Evolutionary conservation across 305 asterid genomes (phyloP).

Genomic region (Andrographis paniculata): DNA sequence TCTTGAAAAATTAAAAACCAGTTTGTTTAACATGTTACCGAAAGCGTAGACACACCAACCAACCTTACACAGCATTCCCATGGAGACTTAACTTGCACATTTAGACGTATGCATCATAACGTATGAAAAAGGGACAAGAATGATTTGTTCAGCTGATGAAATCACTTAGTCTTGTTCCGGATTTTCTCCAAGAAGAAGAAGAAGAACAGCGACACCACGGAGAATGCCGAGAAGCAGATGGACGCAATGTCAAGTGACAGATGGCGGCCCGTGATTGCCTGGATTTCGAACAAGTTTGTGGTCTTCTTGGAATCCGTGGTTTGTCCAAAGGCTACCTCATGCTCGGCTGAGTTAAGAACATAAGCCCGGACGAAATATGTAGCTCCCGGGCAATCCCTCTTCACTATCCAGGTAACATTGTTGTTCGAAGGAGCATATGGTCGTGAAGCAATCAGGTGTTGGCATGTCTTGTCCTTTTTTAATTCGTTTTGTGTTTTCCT

Average conservation of each 20-base stretch:
- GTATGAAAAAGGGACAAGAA: not conserved
- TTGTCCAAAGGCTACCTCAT: constrained; percentile 56
- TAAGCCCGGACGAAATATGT: constrained; percentile 56
- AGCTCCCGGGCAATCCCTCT: constrained; percentile 48
- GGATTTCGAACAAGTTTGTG: constrained; percentile 33
- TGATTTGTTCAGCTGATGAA: not conserved
- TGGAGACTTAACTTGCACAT: no score
- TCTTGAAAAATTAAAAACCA: no score
- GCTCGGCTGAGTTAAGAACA: constrained; percentile 25
- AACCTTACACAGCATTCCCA: no score
- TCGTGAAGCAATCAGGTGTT: constrained; percentile 29
- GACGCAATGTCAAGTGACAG: constrained; percentile 40
- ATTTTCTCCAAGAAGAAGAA: constrained; percentile 59
- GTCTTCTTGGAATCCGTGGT: constrained; percentile 31
- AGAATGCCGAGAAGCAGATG: constrained; percentile 56
- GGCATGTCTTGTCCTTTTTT: constrained; percentile 62
- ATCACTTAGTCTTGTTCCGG: constrained; percentile 5
- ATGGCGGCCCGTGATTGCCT: constrained; percentile 49
- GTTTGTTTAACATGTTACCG: no score
- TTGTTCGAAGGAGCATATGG: constrained; percentile 35
- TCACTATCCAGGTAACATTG: constrained; percentile 24
- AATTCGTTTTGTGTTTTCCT: constrained; percentile 47
- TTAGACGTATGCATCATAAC: not conserved
- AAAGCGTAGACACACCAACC: no score
- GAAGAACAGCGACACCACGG: constrained; percentile 42